A percentile compares a stretch with the other conserved stretches of the same genome.
Evolutionary conservation across 2,329 filamentous ascomycete species (phyloP).

Genomic region (Monosporascus cannonballus): DNA sequence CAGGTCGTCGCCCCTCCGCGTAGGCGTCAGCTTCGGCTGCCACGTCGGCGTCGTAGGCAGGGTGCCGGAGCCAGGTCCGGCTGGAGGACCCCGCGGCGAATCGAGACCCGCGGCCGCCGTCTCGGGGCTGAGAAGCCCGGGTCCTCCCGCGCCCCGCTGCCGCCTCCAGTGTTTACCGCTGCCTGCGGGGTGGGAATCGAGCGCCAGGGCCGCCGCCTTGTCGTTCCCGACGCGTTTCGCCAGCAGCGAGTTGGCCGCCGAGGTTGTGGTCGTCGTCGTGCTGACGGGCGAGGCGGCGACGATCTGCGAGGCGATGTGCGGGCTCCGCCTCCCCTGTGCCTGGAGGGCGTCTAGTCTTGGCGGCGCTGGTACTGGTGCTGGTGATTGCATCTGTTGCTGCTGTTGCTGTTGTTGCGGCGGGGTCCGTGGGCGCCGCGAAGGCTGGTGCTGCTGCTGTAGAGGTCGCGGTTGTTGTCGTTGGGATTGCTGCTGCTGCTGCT

Average conservation of each 20-base stretch:
- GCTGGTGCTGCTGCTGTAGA: conserved; percentile 17
- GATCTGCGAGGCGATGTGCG: conserved; percentile 15
- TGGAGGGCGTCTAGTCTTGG: conserved; percentile 5
- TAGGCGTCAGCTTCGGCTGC: conserved; percentile 62
- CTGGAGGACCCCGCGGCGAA: conserved; percentile 10
- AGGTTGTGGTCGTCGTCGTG: conserved; percentile 21
- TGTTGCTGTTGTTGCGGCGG: conserved; percentile 11
- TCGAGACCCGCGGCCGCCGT: conserved; percentile 6
- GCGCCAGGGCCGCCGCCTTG: conserved; percentile 40
- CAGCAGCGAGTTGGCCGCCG: conserved; percentile 38
- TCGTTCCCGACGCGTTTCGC: conserved; percentile 46
- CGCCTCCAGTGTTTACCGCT: conserved; percentile 20
- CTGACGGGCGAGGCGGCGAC: conserved; percentile 17
- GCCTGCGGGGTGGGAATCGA: conserved; percentile 21
- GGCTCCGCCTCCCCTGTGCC: not conserved
- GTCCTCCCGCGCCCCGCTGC: conserved; percentile 5
- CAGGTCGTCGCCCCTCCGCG: conserved; percentile 59
- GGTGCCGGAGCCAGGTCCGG: conserved; percentile 6
- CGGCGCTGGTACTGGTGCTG: conserved; percentile 6
- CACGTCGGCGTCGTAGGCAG: conserved; percentile 49
- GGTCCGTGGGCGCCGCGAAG: conserved; percentile 11
- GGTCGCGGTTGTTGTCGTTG: conserved; percentile 3
- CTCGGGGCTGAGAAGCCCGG: conserved; percentile 16
- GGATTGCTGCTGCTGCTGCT: conserved; percentile 19
- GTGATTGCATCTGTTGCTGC: conserved; percentile 6